Evolutionary conservation across 345 rosid species (phyloP).

Genomic region (Iberis pinnata): DNA sequence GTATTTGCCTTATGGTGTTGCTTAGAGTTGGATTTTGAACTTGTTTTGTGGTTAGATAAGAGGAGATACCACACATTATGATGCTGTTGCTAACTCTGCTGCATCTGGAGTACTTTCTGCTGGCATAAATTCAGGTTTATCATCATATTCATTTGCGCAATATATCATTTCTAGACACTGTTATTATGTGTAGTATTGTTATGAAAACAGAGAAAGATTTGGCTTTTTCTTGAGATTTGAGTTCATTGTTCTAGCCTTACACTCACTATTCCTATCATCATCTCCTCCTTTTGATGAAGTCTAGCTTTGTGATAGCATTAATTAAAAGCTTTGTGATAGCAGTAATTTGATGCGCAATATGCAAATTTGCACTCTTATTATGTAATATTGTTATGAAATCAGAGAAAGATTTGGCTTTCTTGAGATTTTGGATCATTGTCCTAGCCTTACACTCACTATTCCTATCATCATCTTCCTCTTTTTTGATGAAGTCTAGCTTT

Average conservation of each 20-base stretch:
- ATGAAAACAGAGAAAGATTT: background rate
- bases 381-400: too few species aligned
- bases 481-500: too few species aligned
- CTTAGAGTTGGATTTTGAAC: slow-evolving; percentile 17
- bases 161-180: background rate
- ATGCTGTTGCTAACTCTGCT: slow-evolving; percentile 91
- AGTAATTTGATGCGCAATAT: too few species aligned
- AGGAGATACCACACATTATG: slow-evolving; percentile 96
- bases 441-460: too few species aligned
- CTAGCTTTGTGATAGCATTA: too few species aligned
- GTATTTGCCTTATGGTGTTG: background rate
- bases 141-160: background rate
- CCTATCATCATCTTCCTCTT: too few species aligned
- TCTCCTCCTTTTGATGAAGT: too few species aligned
- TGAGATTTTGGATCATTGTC: background rate
- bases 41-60: slow-evolving; percentile 45
- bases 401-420: background rate
- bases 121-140: slow-evolving; percentile 73
- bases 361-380: too few species aligned
- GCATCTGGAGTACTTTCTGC: slow-evolving; percentile 99
- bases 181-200: too few species aligned
- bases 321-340: too few species aligned
- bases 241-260: too few species aligned
- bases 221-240: background rate
- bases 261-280: too few species aligned